These are phyloP conservation scores for Monosporascus sp. DNA, from an alignment of 2,329 filamentous ascomycete species.

Conservation along the genomic window DNA sequence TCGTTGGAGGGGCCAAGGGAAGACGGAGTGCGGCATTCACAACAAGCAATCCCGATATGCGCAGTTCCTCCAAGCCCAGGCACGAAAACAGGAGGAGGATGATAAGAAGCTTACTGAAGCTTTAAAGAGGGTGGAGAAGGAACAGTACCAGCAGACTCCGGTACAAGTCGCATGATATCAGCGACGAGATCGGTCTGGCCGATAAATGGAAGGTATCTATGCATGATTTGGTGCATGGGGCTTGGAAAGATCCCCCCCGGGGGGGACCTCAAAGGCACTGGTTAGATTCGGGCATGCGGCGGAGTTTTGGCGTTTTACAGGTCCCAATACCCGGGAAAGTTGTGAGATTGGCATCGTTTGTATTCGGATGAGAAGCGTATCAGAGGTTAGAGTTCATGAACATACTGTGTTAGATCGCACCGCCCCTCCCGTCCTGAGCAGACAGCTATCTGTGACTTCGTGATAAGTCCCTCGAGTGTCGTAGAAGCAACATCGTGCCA, in stretches of 20 bases:
- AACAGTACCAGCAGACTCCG: not conserved
- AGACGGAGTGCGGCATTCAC: slow-evolving; percentile 98
- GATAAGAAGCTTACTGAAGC: slow-evolving; percentile 17
- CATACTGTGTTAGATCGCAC: too few relatives aligned
- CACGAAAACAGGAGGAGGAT: slow-evolving; percentile 58
- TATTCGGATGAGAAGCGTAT: too few relatives aligned
- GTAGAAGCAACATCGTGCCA: too few relatives aligned
- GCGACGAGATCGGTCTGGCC: not conserved
- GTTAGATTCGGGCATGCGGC: not conserved
- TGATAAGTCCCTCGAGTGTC: too few relatives aligned
- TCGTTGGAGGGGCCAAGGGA: slow-evolving; percentile 91
- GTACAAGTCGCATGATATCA: not conserved
- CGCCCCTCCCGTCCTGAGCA: too few relatives aligned
- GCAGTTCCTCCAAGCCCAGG: slow-evolving; percentile 71
- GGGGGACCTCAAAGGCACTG: not conserved
- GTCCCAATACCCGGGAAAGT: not conserved
- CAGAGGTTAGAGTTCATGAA: too few relatives aligned
- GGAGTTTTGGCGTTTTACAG: not conserved
- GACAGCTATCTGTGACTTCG: too few relatives aligned
- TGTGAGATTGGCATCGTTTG: too few relatives aligned
- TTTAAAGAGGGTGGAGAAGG: slow-evolving; percentile 15
- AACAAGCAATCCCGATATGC: slow-evolving; percentile 95
- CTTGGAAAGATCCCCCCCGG: not conserved
- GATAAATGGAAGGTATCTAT: not conserved
- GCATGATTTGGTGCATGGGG: not conserved